phyloP scores from a whole-genome alignment of 768 basidiomycete species.

The Boletus pseudopeckii region DNA sequence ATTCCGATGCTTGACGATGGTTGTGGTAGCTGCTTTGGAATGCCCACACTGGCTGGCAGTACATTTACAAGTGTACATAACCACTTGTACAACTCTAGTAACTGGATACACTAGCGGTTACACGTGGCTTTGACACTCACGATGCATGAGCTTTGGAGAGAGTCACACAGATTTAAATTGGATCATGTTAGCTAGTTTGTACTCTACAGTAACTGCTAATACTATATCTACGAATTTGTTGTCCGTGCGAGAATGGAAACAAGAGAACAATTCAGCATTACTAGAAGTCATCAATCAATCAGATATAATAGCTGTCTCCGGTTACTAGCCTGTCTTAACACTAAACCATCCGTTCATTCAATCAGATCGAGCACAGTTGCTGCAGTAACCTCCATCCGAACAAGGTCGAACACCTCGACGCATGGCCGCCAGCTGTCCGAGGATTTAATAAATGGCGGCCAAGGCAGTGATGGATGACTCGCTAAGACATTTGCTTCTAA shows the following conservation, averaged over 20 bases:
- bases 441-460: background rate
- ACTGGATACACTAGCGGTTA: too few species aligned
- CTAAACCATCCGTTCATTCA: too few species aligned
- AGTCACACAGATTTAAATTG: background rate
- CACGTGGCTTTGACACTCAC: too few species aligned
- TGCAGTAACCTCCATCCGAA: background rate
- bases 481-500: slow-evolving; percentile 58
- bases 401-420: background rate
- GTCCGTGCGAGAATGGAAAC: background rate
- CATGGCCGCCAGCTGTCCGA: background rate
- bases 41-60: background rate
- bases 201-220: too few species aligned
- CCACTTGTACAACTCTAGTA: background rate
- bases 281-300: too few species aligned
- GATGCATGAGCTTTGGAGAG: too few species aligned
- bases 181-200: background rate
- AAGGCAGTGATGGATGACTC: background rate
- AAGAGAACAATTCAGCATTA: background rate
- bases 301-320: too few species aligned
- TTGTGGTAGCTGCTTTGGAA: slow-evolving; percentile 1
- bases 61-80: background rate
- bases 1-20: background rate
- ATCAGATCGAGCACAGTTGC: too few species aligned
- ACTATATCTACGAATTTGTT: background rate
- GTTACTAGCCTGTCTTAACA: too few species aligned